Base-by-base conservation (phyloP, 208 protist genomes). In the Leishmania tarentolae region DNA sequence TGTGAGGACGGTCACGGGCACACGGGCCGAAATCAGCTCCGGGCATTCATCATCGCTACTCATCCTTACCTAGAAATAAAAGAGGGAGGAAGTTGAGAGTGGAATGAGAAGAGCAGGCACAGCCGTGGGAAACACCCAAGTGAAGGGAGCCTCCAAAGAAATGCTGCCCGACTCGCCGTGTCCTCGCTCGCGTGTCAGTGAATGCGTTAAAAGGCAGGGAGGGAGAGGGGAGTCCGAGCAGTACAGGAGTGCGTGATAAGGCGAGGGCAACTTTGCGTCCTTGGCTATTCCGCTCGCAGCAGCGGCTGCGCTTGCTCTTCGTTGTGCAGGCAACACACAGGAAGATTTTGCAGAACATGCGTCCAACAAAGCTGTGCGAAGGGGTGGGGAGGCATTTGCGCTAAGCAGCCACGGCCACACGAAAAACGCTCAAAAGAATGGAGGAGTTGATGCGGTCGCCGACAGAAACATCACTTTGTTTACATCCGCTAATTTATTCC, bases 1-100 rank as follows among this genome's bases (percentile, higher is more conserved):
- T 8, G 96, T 98, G n/a, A 99, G 87, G n/a, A 98, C 95, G 42
- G 93, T 97, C 35, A 97, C 94, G 4, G 95, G 95, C 50, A 98
- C 95, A 6, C 89, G 91, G 3, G 91, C 92, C 17, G 79, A 87
- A 35, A 98, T 80, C 57, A 97, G 88, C 81, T 94, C 88, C 19
- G 94, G 94, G 75, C 94, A 97, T 42, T 97, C 92, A 24, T 97
- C 94, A 63, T 93, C 92, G 83, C 71, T 86, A 68, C 83, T 93
- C 83, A 88, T 91, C 46, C 19, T 46, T 65, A 9, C 44, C 37
- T 24, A 76, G 37, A 42, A 24, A 21, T 47, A 40, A 53, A 53
- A 19, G 50, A 6, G 50, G 15, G n/a, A 76, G 37, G 24, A 15
- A 3, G 71, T 35, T 13, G 73, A 17, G 24, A 13, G 46, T 31